Conservation (phyloP, 1,139 yeast species). For the Magnusiomyces paraingens region DNA sequence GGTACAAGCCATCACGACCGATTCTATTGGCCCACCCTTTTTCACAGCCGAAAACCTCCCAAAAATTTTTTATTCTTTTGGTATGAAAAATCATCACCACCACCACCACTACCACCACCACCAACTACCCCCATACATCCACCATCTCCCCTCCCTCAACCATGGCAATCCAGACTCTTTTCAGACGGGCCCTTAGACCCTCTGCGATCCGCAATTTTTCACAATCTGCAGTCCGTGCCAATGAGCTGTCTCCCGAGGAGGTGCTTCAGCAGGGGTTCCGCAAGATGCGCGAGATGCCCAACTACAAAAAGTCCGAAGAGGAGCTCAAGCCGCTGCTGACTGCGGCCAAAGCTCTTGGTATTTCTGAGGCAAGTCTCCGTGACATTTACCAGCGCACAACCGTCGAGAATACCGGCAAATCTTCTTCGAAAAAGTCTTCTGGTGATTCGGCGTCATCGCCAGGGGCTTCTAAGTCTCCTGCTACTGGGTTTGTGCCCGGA, state of each 20-base stretch:
- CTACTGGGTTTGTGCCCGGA: slow-evolving; percentile 15
- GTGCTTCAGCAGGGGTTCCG: slow-evolving; percentile 31
- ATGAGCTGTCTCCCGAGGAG: slow-evolving; percentile 20
- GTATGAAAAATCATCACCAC: too few relatives aligned
- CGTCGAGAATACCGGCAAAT: slow-evolving; percentile 16
- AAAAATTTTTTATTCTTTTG: too few relatives aligned
- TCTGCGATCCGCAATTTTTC: neutral
- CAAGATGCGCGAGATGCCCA: slow-evolving; percentile 27
- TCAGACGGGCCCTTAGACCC: too few relatives aligned
- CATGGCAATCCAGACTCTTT: too few relatives aligned
- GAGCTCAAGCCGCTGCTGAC: slow-evolving; percentile 26
- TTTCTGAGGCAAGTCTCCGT: slow-evolving; percentile 25
- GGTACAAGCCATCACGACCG: too few relatives aligned
- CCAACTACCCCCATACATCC: too few relatives aligned
- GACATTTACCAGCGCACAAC: slow-evolving; percentile 29
- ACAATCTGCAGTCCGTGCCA: slow-evolving; percentile 1
- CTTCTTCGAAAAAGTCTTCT: neutral
- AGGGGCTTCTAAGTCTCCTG: neutral
- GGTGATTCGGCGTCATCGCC: neutral
- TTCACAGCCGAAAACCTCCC: too few relatives aligned
- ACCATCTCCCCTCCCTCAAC: too few relatives aligned
- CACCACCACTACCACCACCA: too few relatives aligned
- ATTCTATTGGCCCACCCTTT: too few relatives aligned
- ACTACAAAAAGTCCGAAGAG: slow-evolving; percentile 28
- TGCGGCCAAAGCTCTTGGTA: slow-evolving; percentile 32